Base-by-base conservation (phyloP, 257 asterid genomes). In the Oldenlandia corymbosa region DNA sequence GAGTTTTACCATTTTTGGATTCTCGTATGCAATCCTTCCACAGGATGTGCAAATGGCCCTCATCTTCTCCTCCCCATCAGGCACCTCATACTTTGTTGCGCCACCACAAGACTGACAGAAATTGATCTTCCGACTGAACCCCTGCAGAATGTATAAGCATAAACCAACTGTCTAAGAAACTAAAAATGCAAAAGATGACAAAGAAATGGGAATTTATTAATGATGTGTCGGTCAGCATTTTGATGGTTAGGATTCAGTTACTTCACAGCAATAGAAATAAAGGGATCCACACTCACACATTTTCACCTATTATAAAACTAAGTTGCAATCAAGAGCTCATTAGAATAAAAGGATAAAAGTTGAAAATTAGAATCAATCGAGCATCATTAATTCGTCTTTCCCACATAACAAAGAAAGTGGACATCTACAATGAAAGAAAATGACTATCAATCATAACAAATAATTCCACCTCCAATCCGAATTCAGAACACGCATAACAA, bases 81-180 rank as follows among this genome's bases (percentile, higher is more conserved):
- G 97, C 76, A 82, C 78, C 82, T 85, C 97, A 24, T 89, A 84
- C 88, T 89, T 92, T 51, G 90, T 89, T 50, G 83, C 73, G 62
- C 96, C 95, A 74, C 99, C 99, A 71, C 99, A 92, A 13, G 69
- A 79, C 77, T 87, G 96, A 69, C 99, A 92, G 83, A 85, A 92
- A 65, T 85, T 92, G 68, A 92, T 82, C 77, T 82, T 87, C 67
- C 77, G 74, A 71, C 69, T 55, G 67, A 75, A 64, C 36, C 85
- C 91, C 98, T 88, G 82, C 68, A 73, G 39, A 51, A 51, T 58
- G 62, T 41, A 65, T 60, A 70, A 31, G 39, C 42, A 57, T 67
- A 58, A 49, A 63, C 55, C 18, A 68, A 58, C 65, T 55, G 69
- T 41, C 51, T 39, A 27, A 59, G n/a, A n/a, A n/a, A n/a, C n/a